Evolutionary conservation across 2,329 filamentous ascomycete species (phyloP).

Genomic region (Diaporthe ilicicola): DNA sequence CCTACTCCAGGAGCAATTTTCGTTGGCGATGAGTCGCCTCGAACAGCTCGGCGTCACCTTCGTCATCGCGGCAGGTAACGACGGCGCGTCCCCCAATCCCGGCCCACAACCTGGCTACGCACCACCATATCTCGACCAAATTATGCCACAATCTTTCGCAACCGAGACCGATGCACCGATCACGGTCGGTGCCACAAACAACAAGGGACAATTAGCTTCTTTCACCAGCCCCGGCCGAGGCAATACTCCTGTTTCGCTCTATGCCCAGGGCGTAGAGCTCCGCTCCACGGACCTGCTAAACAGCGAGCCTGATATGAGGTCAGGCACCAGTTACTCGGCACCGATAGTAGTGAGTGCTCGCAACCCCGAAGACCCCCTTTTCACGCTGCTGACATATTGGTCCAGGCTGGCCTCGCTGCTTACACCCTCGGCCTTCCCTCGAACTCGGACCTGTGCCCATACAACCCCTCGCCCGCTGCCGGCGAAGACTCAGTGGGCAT

Average conservation of each 20-base stretch:
- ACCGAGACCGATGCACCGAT: neutral
- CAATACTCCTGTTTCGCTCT: neutral
- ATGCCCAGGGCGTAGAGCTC: conserved; percentile 1
- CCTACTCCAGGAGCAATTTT: neutral
- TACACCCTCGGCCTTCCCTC: neutral
- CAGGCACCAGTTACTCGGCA: neutral
- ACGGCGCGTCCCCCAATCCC: neutral
- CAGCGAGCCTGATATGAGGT: neutral
- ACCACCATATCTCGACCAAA: neutral
- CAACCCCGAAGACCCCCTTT: neutral
- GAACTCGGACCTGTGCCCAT: neutral
- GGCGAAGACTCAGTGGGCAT: neutral
- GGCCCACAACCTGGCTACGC: neutral
- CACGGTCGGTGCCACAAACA: neutral
- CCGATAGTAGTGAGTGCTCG: neutral
- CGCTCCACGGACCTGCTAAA: neutral
- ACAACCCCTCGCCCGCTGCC: neutral
- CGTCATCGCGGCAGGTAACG: neutral
- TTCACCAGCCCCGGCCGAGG: neutral
- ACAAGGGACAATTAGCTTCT: neutral
- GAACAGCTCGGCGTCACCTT: neutral
- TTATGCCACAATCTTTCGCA: neutral
- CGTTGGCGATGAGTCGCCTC: neutral
- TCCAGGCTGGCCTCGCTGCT: conserved; percentile 1
- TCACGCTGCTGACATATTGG: neutral